A percentile compares a stretch with the other conserved stretches of the same genome.
phyloP scores from a whole-genome alignment of 2,329 filamentous ascomycete genomes.

The Alternaria solani region DNA sequence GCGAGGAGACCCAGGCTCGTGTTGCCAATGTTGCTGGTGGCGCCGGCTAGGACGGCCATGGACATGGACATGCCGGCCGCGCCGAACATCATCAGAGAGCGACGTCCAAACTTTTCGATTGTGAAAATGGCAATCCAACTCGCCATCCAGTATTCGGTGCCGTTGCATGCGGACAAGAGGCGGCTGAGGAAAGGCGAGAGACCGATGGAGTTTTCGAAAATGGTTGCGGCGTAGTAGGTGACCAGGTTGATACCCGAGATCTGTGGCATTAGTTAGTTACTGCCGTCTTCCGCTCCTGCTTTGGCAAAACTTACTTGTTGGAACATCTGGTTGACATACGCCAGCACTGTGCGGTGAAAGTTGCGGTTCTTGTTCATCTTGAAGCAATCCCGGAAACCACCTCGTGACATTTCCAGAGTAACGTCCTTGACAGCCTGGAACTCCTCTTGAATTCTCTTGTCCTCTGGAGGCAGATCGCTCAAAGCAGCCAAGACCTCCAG shows the following conservation, averaged over 20 bases:
- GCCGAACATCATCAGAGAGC: conserved; percentile 51
- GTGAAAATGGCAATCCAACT: conserved; percentile 54
- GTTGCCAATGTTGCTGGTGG: conserved; percentile 38
- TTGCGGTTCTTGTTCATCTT: conserved; percentile 60
- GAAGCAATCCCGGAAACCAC: conserved; percentile 65
- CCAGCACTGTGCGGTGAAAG: conserved; percentile 55
- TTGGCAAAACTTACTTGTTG: conserved; percentile 48
- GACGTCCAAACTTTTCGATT: conserved; percentile 51
- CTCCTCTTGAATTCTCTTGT: conserved; percentile 49
- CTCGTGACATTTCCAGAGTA: conserved; percentile 52
- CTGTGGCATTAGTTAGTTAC: conserved; percentile 39
- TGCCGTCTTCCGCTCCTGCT: no score
- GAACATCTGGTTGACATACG: conserved; percentile 56
- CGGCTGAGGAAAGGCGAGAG: conserved; percentile 47
- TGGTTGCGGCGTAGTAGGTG: conserved; percentile 55
- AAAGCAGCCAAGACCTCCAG: conserved; percentile 47
- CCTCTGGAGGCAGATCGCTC: conserved; percentile 51
- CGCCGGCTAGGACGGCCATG: conserved; percentile 48
- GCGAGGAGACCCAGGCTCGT: conserved; percentile 49
- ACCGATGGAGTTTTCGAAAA: conserved; percentile 54
- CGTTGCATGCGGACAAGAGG: conserved; percentile 52
- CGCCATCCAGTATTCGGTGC: conserved; percentile 53
- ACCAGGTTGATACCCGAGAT: conserved; percentile 50
- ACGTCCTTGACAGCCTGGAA: conserved; percentile 50
- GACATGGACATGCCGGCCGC: conserved; percentile 47